Base-by-base conservation (phyloP, 1,139 yeast genomes). In the Yamadazyma dendronema region DNA sequence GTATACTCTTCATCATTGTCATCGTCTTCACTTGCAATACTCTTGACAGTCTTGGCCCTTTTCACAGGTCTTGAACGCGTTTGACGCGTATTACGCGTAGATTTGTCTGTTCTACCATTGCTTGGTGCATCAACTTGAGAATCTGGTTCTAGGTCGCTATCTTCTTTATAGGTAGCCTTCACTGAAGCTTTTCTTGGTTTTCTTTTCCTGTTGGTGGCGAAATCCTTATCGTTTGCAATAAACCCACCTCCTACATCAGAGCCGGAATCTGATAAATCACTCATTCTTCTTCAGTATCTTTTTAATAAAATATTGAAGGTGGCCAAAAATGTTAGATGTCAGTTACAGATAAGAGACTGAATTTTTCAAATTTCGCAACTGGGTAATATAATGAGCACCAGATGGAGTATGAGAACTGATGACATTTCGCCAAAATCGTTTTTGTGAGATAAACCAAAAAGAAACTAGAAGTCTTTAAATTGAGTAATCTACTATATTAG, bases 171-270 rank as follows among this genome's bases (percentile, higher is more conserved):
- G 4, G 44, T 40, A 14, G 42, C 32, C 28, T 60, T 48, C 28
- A 25, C 25, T 23, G 44, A 17, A 12, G 35, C 23, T 24, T 26
- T 27, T 26, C 49, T 48, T n/a, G 57, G 41, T 42, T 54, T 50
- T 19, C 52, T 43, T 38, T 54, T 49, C 32, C 39, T 44, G 19
- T 41, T 46, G 5, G 51, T 38, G 16, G 52, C 52, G 33, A 31
- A 46, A 17, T 53, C 54, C 4, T 66, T 62, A 46, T 72, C 77
- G 42, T 67, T 61, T 4, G 57, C 55, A 6, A 73, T 50, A 46
- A 72, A 72, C 11, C 78, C 78, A 3, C 77, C 77, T 4, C 53
- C 67, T 19, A 27, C 17, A 6, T 47, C 52, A n/a, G 41, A 29
- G 24, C 43, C 51, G 3, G 48, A 42, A 12, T 19, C 41, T 21